Evolutionary conservation across 2,329 filamentous ascomycete genomes (phyloP).

Genomic region (Rhynchosporium graminicola): DNA sequence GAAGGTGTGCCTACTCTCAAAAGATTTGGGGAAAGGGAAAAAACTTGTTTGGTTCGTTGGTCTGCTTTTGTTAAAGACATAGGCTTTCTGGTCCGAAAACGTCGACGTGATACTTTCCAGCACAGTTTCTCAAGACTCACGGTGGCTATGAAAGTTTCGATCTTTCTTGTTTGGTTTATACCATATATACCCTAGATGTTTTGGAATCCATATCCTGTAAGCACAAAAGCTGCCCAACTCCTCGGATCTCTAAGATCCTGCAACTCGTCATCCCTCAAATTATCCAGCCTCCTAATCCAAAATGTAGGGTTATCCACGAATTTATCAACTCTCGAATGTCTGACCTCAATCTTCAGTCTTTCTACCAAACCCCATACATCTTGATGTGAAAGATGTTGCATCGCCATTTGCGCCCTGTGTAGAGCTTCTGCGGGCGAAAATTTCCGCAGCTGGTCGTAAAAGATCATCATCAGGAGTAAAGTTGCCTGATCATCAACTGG

Average conservation of each 20-base stretch:
- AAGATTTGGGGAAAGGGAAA: too few species aligned
- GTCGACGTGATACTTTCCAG: too few species aligned
- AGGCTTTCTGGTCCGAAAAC: too few species aligned
- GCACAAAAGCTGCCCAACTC: constrained; percentile 13
- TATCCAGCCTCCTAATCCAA: constrained; percentile 16
- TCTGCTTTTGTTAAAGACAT: too few species aligned
- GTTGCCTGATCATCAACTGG: constrained; percentile 14
- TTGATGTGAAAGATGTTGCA: constrained; percentile 8
- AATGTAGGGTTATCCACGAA: constrained; percentile 15
- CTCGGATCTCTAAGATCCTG: constrained; percentile 12
- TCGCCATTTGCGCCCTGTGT: constrained; percentile 10
- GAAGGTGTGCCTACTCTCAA: too few species aligned
- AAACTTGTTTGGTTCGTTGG: too few species aligned
- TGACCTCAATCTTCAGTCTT: constrained; percentile 3
- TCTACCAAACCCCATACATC: constrained; percentile 12
- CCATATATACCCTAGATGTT: constrained; percentile 3
- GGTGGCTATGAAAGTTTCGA: too few species aligned
- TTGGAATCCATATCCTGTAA: constrained; percentile 15
- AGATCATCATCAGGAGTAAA: constrained; percentile 16
- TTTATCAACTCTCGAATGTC: constrained; percentile 10
- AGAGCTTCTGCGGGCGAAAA: constrained; percentile 14
- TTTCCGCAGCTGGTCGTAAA: constrained; percentile 1
- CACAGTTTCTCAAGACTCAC: too few species aligned
- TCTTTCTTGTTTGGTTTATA: neutral
- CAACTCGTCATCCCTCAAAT: constrained; percentile 9